These are phyloP conservation scores for Cryptococcus deneoformans DNA, from an alignment of 1,284 basidiomycete species.

Conservation along the genomic window DNA sequence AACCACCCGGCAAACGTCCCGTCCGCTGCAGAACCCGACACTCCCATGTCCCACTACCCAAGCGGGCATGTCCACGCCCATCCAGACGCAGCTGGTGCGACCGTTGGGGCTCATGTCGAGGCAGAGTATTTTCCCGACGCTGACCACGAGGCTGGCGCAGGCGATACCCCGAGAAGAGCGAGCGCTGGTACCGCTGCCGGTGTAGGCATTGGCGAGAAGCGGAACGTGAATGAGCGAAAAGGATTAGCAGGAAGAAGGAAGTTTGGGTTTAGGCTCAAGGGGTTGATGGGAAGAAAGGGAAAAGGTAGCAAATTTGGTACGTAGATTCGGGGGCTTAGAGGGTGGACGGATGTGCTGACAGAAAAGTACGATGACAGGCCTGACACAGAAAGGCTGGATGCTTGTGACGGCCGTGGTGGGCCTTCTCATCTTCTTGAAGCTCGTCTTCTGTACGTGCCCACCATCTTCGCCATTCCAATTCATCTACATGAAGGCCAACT, in stretches of 20 bases:
- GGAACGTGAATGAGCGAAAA: background rate
- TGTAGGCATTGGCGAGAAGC: background rate
- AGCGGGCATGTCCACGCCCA: conserved; percentile 2
- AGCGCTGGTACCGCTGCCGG: background rate
- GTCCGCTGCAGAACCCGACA: conserved; percentile 11
- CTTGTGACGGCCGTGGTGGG: conserved; percentile 26
- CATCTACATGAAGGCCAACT: background rate
- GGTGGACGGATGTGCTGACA: background rate
- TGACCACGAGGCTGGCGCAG: background rate
- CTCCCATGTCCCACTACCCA: conserved; percentile 17
- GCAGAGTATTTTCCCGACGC: background rate
- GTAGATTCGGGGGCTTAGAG: background rate
- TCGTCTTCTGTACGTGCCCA: conserved; percentile 33
- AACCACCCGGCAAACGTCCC: background rate
- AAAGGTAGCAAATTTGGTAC: conserved; percentile 13
- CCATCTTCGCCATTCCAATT: background rate
- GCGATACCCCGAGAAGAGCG: background rate
- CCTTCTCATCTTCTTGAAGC: conserved; percentile 31
- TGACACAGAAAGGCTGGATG: conserved; percentile 38
- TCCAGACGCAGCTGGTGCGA: background rate
- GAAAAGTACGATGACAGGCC: conserved; percentile 7
- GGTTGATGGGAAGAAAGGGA: conserved; percentile 8
- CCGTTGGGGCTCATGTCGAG: background rate
- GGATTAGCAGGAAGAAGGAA: conserved; percentile 8
- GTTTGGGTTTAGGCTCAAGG: conserved; percentile 4